A percentile compares a stretch with the other conserved stretches of the same genome.
These are phyloP conservation scores for Fusarium cicatricum DNA, from an alignment of 2,329 filamentous ascomycete genomes.

Conservation along the genomic window DNA sequence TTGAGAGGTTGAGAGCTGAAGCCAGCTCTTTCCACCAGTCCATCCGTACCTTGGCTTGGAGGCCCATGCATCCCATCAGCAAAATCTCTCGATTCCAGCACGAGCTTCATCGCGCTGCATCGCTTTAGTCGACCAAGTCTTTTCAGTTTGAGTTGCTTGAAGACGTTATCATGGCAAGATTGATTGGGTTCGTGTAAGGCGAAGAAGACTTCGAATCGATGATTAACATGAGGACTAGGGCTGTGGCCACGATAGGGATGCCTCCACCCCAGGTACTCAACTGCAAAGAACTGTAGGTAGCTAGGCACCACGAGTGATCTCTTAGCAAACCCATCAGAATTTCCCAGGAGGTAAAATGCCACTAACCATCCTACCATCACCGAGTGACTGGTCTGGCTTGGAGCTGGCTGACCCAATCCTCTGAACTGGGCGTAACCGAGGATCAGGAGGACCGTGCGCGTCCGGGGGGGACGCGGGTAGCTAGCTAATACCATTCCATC, in stretches of 20 bases:
- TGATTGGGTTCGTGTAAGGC: neutral
- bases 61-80: neutral
- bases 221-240: neutral
- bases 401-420: constrained; percentile 27
- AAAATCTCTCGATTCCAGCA: neutral
- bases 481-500: constrained; percentile 27
- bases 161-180: neutral
- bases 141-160: neutral
- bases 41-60: neutral
- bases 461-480: neutral
- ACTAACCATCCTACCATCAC: constrained; percentile 5
- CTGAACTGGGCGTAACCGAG: constrained; percentile 15
- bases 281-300: neutral
- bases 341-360: neutral
- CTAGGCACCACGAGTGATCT: neutral
- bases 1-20: neutral
- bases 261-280: neutral
- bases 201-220: neutral
- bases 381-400: constrained; percentile 6
- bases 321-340: neutral
- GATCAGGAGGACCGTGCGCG: constrained; percentile 5
- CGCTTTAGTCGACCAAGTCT: neutral
- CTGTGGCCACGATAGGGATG: neutral
- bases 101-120: neutral
- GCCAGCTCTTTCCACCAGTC: constrained; percentile 1